Evolutionary conservation across 2,329 filamentous ascomycete genomes (phyloP).

Genomic region (Arthrobotrys iridis): DNA sequence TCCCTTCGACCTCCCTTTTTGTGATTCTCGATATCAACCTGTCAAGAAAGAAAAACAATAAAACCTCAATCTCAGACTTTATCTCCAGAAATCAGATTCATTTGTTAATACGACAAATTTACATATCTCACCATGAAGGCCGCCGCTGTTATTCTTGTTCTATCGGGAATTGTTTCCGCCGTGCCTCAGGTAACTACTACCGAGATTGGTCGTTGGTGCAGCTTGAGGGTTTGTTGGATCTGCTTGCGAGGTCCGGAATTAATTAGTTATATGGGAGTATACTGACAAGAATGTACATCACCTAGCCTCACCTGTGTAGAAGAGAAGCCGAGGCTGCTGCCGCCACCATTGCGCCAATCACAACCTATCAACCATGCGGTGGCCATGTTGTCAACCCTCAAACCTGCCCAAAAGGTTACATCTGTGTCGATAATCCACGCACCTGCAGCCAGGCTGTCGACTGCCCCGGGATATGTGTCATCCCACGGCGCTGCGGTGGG

Average conservation of each 20-base stretch:
- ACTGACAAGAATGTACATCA: neutral
- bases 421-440: constrained; percentile 34
- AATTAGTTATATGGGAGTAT: no score
- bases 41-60: no score
- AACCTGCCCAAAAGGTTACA: constrained; percentile 32
- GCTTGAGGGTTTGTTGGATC: constrained; percentile 7
- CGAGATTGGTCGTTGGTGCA: constrained; percentile 22
- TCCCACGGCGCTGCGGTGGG: constrained; percentile 61
- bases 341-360: neutral
- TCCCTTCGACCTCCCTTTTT: neutral
- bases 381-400: constrained; percentile 27
- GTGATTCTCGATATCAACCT: neutral
- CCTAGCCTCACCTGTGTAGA: constrained; percentile 16
- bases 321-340: neutral
- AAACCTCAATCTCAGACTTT: neutral
- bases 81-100: neutral
- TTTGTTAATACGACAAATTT: neutral
- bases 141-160: neutral
- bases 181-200: constrained; percentile 17
- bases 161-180: constrained; percentile 23
- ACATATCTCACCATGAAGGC: constrained; percentile 17
- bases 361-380: constrained; percentile 27
- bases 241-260: no score
- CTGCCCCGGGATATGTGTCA: constrained; percentile 27
- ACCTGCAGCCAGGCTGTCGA: constrained; percentile 40